Evolutionary conservation across 768 basidiomycete species (phyloP), one percentile per base, ranked within the genome.

Genomic region (Coprinellus aureogranulatus): DNA sequence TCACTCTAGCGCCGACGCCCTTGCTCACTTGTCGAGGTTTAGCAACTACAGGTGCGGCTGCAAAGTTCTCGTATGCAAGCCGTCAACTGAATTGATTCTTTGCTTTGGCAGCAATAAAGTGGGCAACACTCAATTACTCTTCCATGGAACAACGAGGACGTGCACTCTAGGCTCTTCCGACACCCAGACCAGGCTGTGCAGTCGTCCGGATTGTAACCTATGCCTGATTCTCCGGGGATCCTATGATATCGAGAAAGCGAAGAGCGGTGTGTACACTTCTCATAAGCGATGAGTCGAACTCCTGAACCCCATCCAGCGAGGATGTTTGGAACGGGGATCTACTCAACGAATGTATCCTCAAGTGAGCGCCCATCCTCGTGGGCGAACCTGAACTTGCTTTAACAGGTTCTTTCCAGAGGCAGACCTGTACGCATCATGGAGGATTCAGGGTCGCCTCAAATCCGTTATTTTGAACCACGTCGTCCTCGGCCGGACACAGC

Each of bases 241-340:
- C 16, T 70, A 69, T 25, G 62, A 67, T 31, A 68, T 70, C 62
- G 69, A 68, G 56, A 62, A 62, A 34, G 67, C 69, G 6, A 68
- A 60, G 59, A 65, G 65, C 16, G 58, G 67, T 65, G 28, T 40
- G 60, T 40, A 3, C 18, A n/a, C n/a, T n/a, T n/a, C n/a, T 12
- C 18, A 37, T 31, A 18, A n/a, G n/a, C n/a, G n/a, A n/a, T n/a
- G n/a, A n/a, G n/a, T 53, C 27, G 28, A 48, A 18, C 18, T 25
- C 23, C 22, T 48, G 26, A 49, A 11, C 46, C 6, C 53, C 42
- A 11, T 53, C 34, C 6, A 65, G 67, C 59, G 14, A 55, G 67
- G 23, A 70, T 70, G 69, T 70, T 70, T 18, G 69, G 69, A n/a
- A 64, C 65, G 9, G 69, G 69, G 31, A 70, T 70, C 44, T 70